These are phyloP conservation scores for Scolecobasidium constrictum DNA, from an alignment of 2,329 filamentous ascomycete species.

Conservation along the genomic window DNA sequence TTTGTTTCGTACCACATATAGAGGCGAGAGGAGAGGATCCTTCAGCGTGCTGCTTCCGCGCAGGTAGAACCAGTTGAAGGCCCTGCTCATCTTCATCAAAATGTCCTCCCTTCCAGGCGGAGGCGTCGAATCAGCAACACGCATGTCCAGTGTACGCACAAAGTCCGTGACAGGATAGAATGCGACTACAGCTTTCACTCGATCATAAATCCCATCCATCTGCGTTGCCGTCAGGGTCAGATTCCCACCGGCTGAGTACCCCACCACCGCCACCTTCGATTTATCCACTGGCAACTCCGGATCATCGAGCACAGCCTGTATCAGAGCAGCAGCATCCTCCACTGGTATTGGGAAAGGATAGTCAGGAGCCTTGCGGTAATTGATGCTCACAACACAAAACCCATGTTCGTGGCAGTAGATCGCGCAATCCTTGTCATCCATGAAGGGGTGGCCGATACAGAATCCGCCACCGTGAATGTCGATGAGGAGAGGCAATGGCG, in stretches of 20 bases:
- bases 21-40: background rate
- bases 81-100: background rate
- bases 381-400: slow-evolving; percentile 36
- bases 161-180: background rate
- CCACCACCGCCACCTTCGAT: slow-evolving; percentile 30
- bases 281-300: slow-evolving; percentile 35
- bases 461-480: slow-evolving; percentile 44
- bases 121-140: background rate
- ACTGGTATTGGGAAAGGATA: slow-evolving; percentile 33
- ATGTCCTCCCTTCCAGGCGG: background rate
- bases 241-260: slow-evolving; percentile 44
- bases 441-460: slow-evolving; percentile 29
- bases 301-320: slow-evolving; percentile 32
- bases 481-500: slow-evolving; percentile 31
- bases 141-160: background rate
- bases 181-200: slow-evolving; percentile 2
- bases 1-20: background rate
- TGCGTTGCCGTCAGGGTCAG: slow-evolving; percentile 33
- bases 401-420: slow-evolving; percentile 29
- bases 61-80: background rate
- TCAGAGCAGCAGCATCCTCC: slow-evolving; percentile 36
- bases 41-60: background rate
- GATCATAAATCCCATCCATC: slow-evolving; percentile 23
- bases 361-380: slow-evolving; percentile 38
- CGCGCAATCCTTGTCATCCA: slow-evolving; percentile 39